Base-by-base conservation (phyloP, 78 protist species). In the Chrysochromulina parva region DNA sequence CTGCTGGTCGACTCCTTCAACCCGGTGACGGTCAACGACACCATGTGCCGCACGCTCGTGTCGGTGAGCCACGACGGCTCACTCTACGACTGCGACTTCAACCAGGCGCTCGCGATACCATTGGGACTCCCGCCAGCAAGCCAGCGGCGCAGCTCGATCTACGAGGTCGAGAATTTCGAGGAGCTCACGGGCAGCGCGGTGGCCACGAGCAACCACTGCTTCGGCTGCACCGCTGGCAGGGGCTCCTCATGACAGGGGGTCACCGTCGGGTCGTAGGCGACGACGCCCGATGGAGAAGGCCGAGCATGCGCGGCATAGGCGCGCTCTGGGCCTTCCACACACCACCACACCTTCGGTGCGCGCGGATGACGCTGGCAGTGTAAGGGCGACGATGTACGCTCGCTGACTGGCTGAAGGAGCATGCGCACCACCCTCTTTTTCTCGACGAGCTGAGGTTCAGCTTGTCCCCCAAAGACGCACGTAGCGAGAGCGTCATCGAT, bases 231-330 rank as follows among this genome's bases (percentile, higher is more conserved):
- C 4, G 93, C 93, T 3, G 93, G 93, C 6, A 52, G 10, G 54
- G 93, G 93, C 24, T 91, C 93, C 24, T 50, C 69, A 48, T 91
- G 93, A 73, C 93, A 91, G 55, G 93, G 93, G 4, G 80, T 89
- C 71, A 90, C 93, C 38, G 92, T 59, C 38, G 38, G 38, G 38
- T 38, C 38, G 38, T 38, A 38, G 38, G 38, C 38, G 38, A 38
- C 38, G 38, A 38, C 38, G 38, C 38, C 38, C 38, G 38, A 38
- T 38, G 38, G 38, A 0, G 38, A 38, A 38, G 38, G 38, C 38
- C 38, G 38, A 38, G 38, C 38, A 38, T 38, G 38, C 38, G 38
- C 38, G 38, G 38, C 38, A 38, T 38, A 38, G 38, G 38, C 38
- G 38, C 38, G 38, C 38, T 38, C 38, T 38, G 38, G 38, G 38